Evolutionary conservation across 169 alveolate genomes (phyloP).

Genomic region (Babesia gibsoni): DNA sequence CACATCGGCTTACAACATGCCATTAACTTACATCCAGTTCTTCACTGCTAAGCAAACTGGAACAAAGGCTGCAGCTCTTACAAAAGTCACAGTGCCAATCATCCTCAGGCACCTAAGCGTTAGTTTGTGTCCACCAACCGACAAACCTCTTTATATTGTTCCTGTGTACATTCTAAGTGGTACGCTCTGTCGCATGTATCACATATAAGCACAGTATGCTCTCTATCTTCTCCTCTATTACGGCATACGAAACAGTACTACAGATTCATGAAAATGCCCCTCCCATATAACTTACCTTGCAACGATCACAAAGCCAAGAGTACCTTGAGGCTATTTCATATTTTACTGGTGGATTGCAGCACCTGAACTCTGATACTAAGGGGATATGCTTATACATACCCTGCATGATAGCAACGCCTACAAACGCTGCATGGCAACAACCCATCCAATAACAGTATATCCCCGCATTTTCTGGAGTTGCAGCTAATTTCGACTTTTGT

Average conservation of each 20-base stretch:
- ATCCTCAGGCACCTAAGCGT: background rate
- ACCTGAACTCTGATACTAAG: conserved; percentile 12
- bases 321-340: conserved; percentile 50
- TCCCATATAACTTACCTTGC: conserved; percentile 36
- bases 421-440: conserved; percentile 24
- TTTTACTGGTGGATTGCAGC: conserved; percentile 67
- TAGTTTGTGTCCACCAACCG: background rate
- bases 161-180: conserved; percentile 66
- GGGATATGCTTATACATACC: background rate
- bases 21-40: conserved; percentile 11
- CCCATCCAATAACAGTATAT: background rate
- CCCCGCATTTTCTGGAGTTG: conserved; percentile 23
- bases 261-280: conserved; percentile 4
- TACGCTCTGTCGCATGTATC: conserved; percentile 70
- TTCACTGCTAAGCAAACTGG: conserved; percentile 2
- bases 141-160: conserved; percentile 16
- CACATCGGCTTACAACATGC: background rate
- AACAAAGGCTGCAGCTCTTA: conserved; percentile 5
- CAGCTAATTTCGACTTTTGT: background rate
- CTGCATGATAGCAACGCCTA: conserved; percentile 26
- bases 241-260: conserved; percentile 40
- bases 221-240: conserved; percentile 25
- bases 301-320: conserved; percentile 67
- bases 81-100: conserved; percentile 43
- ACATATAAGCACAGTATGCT: conserved; percentile 64